Base-by-base conservation (phyloP, 352 stramenopile genomes). In the Phytophthora foliorum region DNA sequence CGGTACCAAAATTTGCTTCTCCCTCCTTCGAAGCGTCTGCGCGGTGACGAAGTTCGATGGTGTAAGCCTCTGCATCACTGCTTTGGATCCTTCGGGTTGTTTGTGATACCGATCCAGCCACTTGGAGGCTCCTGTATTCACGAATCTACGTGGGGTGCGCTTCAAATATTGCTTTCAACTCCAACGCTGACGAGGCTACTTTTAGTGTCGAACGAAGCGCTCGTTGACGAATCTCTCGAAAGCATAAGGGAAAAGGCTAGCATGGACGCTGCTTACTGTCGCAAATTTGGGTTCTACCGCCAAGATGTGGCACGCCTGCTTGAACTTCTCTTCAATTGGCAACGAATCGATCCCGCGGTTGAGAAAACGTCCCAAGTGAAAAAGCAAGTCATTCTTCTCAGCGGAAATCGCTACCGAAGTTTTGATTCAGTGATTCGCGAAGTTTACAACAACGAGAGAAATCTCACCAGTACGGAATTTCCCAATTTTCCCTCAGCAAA, bases 1-100 rank as follows among this genome's bases (percentile, higher is more conserved):
- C 69, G 77, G 49, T 90, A 92, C 21, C 63, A 78, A 16, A 80
- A 89, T 16, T 45, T 84, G 27, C 61, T 92, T 17, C 58, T 92
- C 0, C 83, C 80, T 17, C 83, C 81, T 27, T 79, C 77, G 9
- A 89, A 80, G 34, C 75, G 80, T 31, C 51, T 76, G 4, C 19
- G 31, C 7, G 6, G 41, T 17, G 39, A 57, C 0, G 46, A 74
- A 61, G 27, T 41, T n/a, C 25, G 67, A 8, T 56, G 59, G 22
- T 32, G 14, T 8, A 75, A 75, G 14, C 70, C 78, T 11, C 24
- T 92, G 6, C 50, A n/a, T 1, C 72, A 85, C 29, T 65, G 54
- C 7, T 80, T 84, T 57, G 81, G 81, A 7, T 24, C 59, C 3
- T 82, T 89, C 24, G 84, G 84, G 0, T n/a, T 88, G 2, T 90